Evolutionary conservation across 805 yeast genomes (phyloP), one percentile per base, ranked within the genome.

Genomic region (Zygoascus flipseniorum): DNA sequence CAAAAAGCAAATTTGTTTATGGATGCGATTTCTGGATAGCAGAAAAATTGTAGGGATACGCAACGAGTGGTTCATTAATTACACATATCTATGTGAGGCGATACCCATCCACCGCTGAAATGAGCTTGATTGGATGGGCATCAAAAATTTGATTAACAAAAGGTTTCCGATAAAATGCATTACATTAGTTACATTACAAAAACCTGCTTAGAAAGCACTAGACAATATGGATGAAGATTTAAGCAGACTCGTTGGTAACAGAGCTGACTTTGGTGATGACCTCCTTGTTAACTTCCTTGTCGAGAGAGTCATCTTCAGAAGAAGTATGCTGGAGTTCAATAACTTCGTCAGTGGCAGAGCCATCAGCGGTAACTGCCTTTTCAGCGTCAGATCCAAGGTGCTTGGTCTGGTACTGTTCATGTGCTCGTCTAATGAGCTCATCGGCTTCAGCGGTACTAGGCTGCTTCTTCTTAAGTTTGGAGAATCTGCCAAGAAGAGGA

Each of bases 21-120:
- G 69, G 77, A 23, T 83, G 89, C 61, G 86, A 82, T 55, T 85
- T 70, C 60, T 85, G 89, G 89, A 79, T 83, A 1, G 83, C 84
- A 53, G 64, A 58, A 42, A 76, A 72, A 60, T 55, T 47, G 18
- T 11, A 16, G 20, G 4, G 39, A 5, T 26, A 23, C 28, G 28
- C 6, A 23, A 23, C 28, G 28, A 23, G 28, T 23, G 28, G 28
- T 23, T n/a, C n/a, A n/a, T n/a, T n/a, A n/a, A n/a, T n/a, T 23
- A 23, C 28, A 6, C 28, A 23, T 23, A 6, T 23, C 28, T 3
- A 23, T 23, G n/a, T 6, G 28, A 23, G 6, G 28, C 28, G 28
- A 6, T 23, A 23, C 28, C 28, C 28, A 4, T 23, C 6, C 28
- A 23, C 6, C 6, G 28, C 28, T 23, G 28, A 23, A 6, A 23